phyloP scores from a whole-genome alignment of 73 alveolate species.

The Paramecium sonneborni region DNA sequence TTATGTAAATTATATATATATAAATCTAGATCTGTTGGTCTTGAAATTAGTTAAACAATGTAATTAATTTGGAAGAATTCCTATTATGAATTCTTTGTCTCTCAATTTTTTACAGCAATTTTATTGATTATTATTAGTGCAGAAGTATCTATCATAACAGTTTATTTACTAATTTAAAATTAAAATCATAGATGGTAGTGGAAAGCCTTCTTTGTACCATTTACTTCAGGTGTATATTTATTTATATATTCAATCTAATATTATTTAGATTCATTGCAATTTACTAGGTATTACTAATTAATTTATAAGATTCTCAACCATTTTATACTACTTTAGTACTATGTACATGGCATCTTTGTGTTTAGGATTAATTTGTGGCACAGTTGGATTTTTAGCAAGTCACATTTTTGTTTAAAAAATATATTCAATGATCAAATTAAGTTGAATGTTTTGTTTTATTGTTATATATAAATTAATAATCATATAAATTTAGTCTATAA shows the following conservation, averaged over 20 bases:
- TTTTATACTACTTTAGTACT: conserved; percentile 60
- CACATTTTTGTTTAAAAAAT: conserved; percentile 55
- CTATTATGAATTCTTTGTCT: conserved; percentile 65
- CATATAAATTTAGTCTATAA: no score
- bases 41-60: conserved; percentile 63
- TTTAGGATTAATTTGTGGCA: conserved; percentile 60
- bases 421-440: conserved; percentile 59
- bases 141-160: conserved; percentile 65
- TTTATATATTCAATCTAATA: conserved; percentile 60
- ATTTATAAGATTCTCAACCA: conserved; percentile 49
- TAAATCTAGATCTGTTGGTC: conserved; percentile 2
- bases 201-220: conserved; percentile 64
- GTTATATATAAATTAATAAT: no score
- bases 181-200: conserved; percentile 71
- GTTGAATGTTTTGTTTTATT: no score
- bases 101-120: conserved; percentile 34
- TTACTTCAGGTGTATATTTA: conserved; percentile 66
- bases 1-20: conserved; percentile 5
- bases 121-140: conserved; percentile 63
- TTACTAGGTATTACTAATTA: conserved; percentile 16
- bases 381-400: conserved; percentile 66
- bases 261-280: conserved; percentile 28
- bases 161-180: conserved; percentile 30
- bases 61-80: conserved; percentile 59
- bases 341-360: conserved; percentile 57